Evolutionary conservation across 176 grass and related monocot species (phyloP).

Genomic region (Juncus inflexus): DNA sequence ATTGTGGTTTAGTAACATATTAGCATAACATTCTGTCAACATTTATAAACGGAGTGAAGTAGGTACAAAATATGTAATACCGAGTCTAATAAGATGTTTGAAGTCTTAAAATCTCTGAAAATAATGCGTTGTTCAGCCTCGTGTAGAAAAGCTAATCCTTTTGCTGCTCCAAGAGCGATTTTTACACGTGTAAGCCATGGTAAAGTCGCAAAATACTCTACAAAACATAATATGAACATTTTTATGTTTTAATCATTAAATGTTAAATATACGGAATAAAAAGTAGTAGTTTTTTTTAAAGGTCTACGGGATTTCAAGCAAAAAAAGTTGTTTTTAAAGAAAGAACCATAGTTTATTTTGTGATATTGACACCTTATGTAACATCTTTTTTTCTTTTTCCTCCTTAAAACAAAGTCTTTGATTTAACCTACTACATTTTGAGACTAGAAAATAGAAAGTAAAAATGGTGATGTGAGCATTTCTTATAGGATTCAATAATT

Average conservation of each 20-base stretch:
- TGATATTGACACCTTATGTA: no score
- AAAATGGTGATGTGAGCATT: slow-evolving; percentile 29
- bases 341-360: no score
- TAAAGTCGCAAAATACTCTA: slow-evolving; percentile 63
- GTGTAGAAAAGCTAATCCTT: slow-evolving; percentile 87
- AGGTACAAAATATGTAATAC: slow-evolving; percentile 31
- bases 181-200: slow-evolving; percentile 87
- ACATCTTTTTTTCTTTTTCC: no score
- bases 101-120: slow-evolving; percentile 94
- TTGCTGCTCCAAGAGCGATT: slow-evolving; percentile 80
- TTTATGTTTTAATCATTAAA: no score
- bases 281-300: not conserved
- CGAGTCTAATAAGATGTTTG: slow-evolving; percentile 91
- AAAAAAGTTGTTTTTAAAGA: no score
- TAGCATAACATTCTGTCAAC: no score
- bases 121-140: slow-evolving; percentile 84
- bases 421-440: slow-evolving; percentile 10
- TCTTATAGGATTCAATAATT: slow-evolving; percentile 1
- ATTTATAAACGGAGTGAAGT: not conserved
- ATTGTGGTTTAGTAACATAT: no score
- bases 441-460: slow-evolving; percentile 7
- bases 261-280: no score
- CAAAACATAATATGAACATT: not conserved
- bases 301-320: no score
- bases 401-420: no score